Evolutionary conservation across 1,139 yeast species (phyloP).

Genomic region (Suhomyces chickasaworum): DNA sequence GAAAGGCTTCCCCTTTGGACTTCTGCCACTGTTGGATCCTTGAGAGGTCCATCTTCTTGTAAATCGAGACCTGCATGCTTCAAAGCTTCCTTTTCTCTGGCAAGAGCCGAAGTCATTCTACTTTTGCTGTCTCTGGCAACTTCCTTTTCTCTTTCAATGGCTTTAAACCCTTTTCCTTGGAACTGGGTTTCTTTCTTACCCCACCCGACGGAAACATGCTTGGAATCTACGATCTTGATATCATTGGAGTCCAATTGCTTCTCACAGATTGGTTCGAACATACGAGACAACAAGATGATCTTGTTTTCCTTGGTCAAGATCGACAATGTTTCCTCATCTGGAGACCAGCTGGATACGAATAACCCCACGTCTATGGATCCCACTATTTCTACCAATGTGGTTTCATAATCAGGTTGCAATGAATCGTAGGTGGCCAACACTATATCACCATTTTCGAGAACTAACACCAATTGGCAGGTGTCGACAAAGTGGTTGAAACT

Average conservation of each 20-base stretch:
- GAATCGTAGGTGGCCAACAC: constrained; percentile 64
- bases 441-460: constrained; percentile 70
- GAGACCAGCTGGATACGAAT: constrained; percentile 80
- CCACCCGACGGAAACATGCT: constrained; percentile 98
- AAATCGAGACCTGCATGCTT: constrained; percentile 68
- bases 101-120: constrained; percentile 81
- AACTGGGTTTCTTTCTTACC: constrained; percentile 97
- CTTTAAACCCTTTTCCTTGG: constrained; percentile 89
- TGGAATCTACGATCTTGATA: constrained; percentile 58
- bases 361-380: constrained; percentile 85
- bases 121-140: constrained; percentile 71
- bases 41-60: constrained; percentile 55
- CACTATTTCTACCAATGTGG: constrained; percentile 67
- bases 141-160: constrained; percentile 63
- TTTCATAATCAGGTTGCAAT: constrained; percentile 49
- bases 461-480: constrained; percentile 58
- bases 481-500: constrained; percentile 70
- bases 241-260: constrained; percentile 60
- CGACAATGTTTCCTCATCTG: constrained; percentile 84
- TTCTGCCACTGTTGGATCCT: constrained; percentile 91
- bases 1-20: constrained; percentile 71
- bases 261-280: constrained; percentile 81
- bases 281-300: constrained; percentile 68
- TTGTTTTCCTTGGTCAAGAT: constrained; percentile 66
- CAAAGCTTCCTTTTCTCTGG: constrained; percentile 60